These are phyloP conservation scores for Ophiosphaerella herpotricha DNA, from an alignment of 2,329 filamentous ascomycete genomes.

Conservation along the genomic window DNA sequence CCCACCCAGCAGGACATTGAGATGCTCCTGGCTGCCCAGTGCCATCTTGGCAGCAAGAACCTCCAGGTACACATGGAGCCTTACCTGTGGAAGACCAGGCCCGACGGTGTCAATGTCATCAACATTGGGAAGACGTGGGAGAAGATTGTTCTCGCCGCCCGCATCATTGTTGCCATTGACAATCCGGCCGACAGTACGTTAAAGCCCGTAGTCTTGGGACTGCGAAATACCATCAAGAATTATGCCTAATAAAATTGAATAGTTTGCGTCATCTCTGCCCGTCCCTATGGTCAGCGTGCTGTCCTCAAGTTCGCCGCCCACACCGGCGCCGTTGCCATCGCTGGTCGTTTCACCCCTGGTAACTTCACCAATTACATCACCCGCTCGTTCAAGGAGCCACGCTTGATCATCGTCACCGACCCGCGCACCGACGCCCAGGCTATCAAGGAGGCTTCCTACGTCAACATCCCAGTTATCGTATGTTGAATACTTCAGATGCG, in stretches of 20 bases:
- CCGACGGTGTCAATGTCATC: constrained; percentile 97
- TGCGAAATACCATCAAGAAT: background rate
- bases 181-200: constrained; percentile 93
- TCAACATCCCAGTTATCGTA: constrained; percentile 98
- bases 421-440: constrained; percentile 99
- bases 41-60: constrained; percentile 98
- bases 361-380: constrained; percentile 99
- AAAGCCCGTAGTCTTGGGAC: constrained; percentile 5
- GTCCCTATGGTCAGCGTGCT: constrained; percentile 98
- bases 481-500: constrained; percentile 5
- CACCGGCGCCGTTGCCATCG: constrained; percentile 97
- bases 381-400: constrained; percentile 99
- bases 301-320: constrained; percentile 99
- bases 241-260: constrained; percentile 15
- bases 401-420: constrained; percentile 98
- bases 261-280: constrained; percentile 90
- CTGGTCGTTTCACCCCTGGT: constrained; percentile 99
- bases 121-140: constrained; percentile 99
- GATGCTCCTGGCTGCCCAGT: constrained; percentile 97
- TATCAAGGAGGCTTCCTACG: constrained; percentile 99
- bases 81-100: constrained; percentile 99
- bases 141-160: constrained; percentile 98
- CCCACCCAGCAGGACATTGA: constrained; percentile 98
- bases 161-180: constrained; percentile 98
- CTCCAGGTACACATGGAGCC: constrained; percentile 99